Base-by-base conservation (phyloP, 2,329 filamentous ascomycete genomes). In the Aspergillus thermomutatus region DNA sequence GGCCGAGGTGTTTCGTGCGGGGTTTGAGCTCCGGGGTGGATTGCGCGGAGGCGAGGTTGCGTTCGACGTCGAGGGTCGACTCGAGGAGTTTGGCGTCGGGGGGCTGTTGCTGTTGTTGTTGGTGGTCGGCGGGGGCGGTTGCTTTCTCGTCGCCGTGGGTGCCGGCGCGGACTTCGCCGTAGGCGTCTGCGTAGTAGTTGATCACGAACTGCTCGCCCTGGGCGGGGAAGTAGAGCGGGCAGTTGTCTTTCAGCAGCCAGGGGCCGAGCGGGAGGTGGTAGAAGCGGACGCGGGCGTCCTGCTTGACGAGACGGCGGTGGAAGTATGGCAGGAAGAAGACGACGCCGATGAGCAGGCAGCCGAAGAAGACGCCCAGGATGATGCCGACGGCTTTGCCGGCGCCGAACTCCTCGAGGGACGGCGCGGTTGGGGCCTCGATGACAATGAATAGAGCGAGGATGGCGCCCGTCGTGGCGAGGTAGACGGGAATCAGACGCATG, bases 361-460 rank as follows among this genome's bases (percentile, higher is more conserved):
- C 67, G 11, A 59, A 57, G 53, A 68, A 64, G 3, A 68, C 66
- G 21, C 67, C 67, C 2, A 69, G 49, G 11, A 69, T 61, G 21
- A 69, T 69, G 1, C 67, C 67, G 3, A 51, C 60, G 0, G 59
- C 62, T 40, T 64, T 69, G 21, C 66, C 66, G 26, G 57, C 64
- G 14, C 67, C 66, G 37, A 69, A 68, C 14, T 60, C 61, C 14
- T 68, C 66, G 19, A 68, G 55, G 0, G 62, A 64, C 10, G 65
- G 63, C 0, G 61, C 65, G 5, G 59, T 65, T 1, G 67, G 66
- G 4, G 64, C 65, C 56, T 69, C 65, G 57, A 81, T 72, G 49
- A 88, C 79, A 55, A 89, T 83, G 58, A 88, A 82, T 68, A 89
- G 73, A 4, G 80, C 78, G 46, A 81, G 76, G 51, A 82, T 59